Conservation (phyloP, 495 filamentous ascomycete genomes). For the Paragyromitra xinjiangensis region DNA sequence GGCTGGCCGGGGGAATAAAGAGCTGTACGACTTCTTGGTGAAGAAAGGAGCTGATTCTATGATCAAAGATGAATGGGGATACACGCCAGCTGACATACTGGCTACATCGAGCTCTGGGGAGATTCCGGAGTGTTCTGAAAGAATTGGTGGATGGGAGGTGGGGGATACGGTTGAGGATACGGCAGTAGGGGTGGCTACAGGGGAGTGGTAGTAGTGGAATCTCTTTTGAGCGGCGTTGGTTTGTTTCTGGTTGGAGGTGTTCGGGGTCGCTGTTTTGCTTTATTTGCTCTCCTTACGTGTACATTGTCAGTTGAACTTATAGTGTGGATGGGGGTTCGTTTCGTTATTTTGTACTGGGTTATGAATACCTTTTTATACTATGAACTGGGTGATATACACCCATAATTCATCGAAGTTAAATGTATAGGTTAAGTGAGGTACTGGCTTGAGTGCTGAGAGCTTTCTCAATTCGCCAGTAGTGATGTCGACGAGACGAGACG, state of each 20-base stretch:
- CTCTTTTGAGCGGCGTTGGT: not conserved
- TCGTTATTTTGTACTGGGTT: not conserved
- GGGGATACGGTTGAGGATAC: too few relatives aligned
- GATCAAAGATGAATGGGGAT: not conserved
- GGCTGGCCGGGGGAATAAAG: not conserved
- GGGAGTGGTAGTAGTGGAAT: not conserved
- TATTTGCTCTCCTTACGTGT: not conserved
- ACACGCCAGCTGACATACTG: not conserved
- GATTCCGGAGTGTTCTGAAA: not conserved
- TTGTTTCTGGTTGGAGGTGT: not conserved
- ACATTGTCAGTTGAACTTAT: not conserved
- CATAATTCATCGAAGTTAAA: not conserved
- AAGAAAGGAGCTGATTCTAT: constrained; percentile 3
- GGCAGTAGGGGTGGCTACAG: too few relatives aligned
- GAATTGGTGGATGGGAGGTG: not conserved
- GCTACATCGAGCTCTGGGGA: not conserved
- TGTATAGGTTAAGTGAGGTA: not conserved
- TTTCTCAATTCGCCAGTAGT: too few relatives aligned
- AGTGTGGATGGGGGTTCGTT: not conserved
- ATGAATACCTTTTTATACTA: not conserved
- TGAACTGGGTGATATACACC: not conserved
- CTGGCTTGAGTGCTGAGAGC: not conserved
- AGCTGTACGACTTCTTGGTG: constrained; percentile 11
- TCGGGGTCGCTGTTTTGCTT: not conserved
- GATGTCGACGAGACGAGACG: too few relatives aligned